These are phyloP conservation scores for Penicillium cinerascens DNA, from an alignment of 495 filamentous ascomycete genomes.

Conservation along the genomic window DNA sequence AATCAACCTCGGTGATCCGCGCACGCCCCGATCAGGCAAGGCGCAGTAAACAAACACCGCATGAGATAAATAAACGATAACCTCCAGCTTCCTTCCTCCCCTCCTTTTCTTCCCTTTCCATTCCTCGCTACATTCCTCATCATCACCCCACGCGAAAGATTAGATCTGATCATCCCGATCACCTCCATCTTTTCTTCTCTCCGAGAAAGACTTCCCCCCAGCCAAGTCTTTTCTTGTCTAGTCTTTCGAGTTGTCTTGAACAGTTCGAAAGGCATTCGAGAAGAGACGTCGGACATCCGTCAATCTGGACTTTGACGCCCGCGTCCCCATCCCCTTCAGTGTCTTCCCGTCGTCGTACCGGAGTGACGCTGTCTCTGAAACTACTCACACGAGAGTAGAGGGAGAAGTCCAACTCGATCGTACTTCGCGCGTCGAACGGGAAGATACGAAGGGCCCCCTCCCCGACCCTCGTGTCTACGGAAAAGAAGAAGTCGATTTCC, in stretches of 20 bases:
- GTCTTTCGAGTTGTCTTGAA: constrained; percentile 77
- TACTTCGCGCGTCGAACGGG: constrained; percentile 82
- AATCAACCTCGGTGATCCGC: constrained; percentile 17
- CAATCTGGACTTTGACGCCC: constrained; percentile 99
- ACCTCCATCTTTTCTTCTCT: constrained; percentile 11
- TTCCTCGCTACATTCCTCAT: constrained; percentile 14
- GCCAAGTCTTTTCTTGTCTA: constrained; percentile 81
- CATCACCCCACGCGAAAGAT: constrained; percentile 19
- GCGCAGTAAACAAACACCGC: constrained; percentile 20
- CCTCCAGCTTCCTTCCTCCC: not conserved
- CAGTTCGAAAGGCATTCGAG: constrained; percentile 91
- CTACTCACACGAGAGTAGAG: constrained; percentile 80
- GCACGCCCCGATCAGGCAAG: constrained; percentile 13
- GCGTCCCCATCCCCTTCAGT: constrained; percentile 98
- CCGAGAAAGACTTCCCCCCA: constrained; percentile 45
- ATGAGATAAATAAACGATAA: constrained; percentile 19
- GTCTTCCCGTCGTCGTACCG: constrained; percentile 98
- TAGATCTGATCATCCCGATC: constrained; percentile 13
- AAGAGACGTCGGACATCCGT: constrained; percentile 79
- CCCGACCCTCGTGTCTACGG: constrained; percentile 64
- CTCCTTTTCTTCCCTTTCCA: constrained; percentile 3
- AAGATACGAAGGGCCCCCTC: constrained; percentile 75
- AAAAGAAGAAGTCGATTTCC: constrained; percentile 79
- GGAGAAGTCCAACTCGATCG: constrained; percentile 80
- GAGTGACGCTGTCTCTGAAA: constrained; percentile 80